A percentile compares a stretch with the other conserved stretches of the same genome.
Evolutionary conservation across 495 filamentous ascomycete genomes (phyloP).

Genomic region (Neurospora discreta): DNA sequence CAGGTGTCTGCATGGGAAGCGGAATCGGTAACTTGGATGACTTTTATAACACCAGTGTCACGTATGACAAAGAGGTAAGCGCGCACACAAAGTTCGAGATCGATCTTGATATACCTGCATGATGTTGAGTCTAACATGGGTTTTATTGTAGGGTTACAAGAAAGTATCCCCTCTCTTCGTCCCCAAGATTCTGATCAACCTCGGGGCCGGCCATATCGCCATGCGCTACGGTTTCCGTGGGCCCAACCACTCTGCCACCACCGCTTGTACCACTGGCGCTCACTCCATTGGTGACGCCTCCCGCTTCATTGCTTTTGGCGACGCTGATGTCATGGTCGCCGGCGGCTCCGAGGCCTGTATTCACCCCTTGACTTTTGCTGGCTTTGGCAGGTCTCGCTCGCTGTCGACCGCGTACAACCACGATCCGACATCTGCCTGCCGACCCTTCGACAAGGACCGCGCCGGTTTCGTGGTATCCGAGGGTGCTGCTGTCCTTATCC

Average conservation of each 20-base stretch:
- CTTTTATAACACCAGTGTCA: constrained; percentile 69
- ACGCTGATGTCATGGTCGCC: constrained; percentile 90
- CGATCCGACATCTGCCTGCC: constrained; percentile 57
- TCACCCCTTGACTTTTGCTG: constrained; percentile 83
- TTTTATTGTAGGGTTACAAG: constrained; percentile 57
- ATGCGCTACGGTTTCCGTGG: constrained; percentile 88
- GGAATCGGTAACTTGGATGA: constrained; percentile 92
- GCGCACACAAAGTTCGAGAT: background rate
- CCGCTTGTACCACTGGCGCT: constrained; percentile 89
- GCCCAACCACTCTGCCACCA: constrained; percentile 83
- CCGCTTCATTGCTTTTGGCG: constrained; percentile 79
- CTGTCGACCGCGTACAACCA: constrained; percentile 73
- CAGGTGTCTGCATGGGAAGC: constrained; percentile 89
- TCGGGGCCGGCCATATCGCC: constrained; percentile 87
- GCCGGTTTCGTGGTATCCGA: constrained; percentile 88
- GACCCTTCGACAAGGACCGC: constrained; percentile 78
- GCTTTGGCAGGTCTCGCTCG: constrained; percentile 79
- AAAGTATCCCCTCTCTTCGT: constrained; percentile 92
- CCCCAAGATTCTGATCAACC: constrained; percentile 83
- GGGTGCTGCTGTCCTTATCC: constrained; percentile 74
- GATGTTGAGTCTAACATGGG: constrained; percentile 2
- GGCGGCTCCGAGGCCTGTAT: constrained; percentile 93
- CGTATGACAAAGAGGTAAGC: constrained; percentile 61
- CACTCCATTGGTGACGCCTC: constrained; percentile 90
- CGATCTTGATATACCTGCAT: background rate